phyloP scores from a whole-genome alignment of 768 basidiomycete species.

The Leccinum rimulosum region DNA sequence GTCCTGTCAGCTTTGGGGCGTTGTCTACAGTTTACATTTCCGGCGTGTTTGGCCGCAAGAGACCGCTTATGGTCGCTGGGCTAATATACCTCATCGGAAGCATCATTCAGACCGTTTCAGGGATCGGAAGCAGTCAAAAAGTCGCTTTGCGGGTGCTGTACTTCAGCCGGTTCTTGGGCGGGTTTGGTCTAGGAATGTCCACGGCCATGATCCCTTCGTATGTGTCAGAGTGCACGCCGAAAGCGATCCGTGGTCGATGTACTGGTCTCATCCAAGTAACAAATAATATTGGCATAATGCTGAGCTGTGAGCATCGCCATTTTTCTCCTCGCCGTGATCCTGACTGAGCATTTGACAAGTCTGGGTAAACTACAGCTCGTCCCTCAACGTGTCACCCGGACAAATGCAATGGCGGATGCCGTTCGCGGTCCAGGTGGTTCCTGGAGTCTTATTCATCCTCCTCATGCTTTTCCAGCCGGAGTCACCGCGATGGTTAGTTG shows the following conservation, averaged over 20 bases:
- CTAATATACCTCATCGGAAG: constrained; percentile 48
- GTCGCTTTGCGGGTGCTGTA: constrained; percentile 41
- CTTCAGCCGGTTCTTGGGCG: constrained; percentile 55
- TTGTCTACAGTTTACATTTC: constrained; percentile 41
- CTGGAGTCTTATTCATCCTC: no score
- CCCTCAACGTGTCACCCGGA: no score
- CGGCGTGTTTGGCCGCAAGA: constrained; percentile 44
- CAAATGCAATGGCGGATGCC: no score
- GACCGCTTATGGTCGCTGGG: constrained; percentile 42
- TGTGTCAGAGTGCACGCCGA: constrained; percentile 49
- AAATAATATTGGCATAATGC: no score
- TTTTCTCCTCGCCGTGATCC: no score
- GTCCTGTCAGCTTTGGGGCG: constrained; percentile 40
- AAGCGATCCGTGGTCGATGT: constrained; percentile 47
- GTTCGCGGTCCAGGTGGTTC: no score
- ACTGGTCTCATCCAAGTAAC: constrained; percentile 42
- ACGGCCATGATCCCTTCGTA: constrained; percentile 50
- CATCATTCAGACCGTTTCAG: constrained; percentile 42
- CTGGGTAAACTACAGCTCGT: no score
- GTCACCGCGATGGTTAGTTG: no score
- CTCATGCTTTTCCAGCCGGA: no score
- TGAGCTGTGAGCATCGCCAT: no score
- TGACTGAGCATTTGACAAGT: no score
- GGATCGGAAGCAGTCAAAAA: constrained; percentile 36
- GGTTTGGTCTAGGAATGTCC: constrained; percentile 58